Percentiles rank a stretch among this genome's conserved stretches.
Conservation (phyloP, 805 yeast genomes). For the Hyphopichia homilentoma region DNA sequence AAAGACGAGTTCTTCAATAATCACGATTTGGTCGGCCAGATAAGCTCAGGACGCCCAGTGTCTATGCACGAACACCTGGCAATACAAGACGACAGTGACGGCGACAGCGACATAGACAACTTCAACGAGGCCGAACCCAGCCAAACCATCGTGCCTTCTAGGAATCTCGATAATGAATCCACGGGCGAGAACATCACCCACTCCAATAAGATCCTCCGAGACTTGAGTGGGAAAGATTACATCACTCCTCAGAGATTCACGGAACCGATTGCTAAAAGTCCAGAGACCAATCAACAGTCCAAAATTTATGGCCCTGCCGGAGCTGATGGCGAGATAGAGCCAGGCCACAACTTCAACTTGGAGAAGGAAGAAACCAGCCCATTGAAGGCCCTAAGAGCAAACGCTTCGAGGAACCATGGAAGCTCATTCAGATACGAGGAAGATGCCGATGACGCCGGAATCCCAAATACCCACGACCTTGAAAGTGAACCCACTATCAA, state of each 20-base stretch:
- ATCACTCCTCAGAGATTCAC: constrained; percentile 28
- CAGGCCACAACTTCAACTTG: constrained; percentile 7
- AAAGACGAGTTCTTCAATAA: constrained; percentile 18
- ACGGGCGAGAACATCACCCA: constrained; percentile 13
- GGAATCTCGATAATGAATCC: not conserved
- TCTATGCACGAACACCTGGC: not conserved
- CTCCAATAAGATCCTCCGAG: constrained; percentile 11
- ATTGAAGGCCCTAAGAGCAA: no score
- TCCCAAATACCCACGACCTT: not conserved
- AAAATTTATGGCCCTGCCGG: constrained; percentile 19
- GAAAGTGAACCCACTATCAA: constrained; percentile 28
- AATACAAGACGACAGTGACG: constrained; percentile 15
- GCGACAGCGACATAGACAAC: constrained; percentile 24
- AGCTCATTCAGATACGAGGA: constrained; percentile 1
- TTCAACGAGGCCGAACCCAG: constrained; percentile 16
- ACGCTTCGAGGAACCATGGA: no score
- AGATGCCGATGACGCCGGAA: constrained; percentile 7
- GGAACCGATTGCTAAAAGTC: constrained; percentile 28
- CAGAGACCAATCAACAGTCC: constrained; percentile 20
- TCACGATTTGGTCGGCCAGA: constrained; percentile 20
- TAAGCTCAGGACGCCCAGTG: constrained; percentile 10
- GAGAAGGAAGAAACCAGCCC: constrained; percentile 24
- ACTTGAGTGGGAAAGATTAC: constrained; percentile 12
- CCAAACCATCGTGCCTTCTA: constrained; percentile 15
- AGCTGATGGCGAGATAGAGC: no score